These are phyloP conservation scores for Rhodotorula toruloides DNA, from an alignment of 768 basidiomycete species.

Conservation along the genomic window DNA sequence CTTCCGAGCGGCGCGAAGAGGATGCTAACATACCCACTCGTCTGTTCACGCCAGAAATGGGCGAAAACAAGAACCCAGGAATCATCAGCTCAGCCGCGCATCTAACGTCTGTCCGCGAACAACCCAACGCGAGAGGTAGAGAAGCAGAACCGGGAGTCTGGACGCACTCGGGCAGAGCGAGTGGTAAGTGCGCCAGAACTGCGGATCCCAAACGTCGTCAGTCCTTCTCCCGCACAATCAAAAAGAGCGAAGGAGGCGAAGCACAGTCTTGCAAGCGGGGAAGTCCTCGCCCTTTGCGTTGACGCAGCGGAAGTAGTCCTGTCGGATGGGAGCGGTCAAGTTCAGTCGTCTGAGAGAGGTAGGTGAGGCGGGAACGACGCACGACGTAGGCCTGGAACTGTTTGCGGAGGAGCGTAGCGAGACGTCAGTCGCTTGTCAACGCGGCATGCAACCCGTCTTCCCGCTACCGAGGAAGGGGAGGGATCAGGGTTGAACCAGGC, in stretches of 20 bases:
- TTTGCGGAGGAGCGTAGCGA: background rate
- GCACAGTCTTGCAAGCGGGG: constrained; percentile 85
- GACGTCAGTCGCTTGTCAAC: background rate
- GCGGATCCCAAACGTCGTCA: background rate
- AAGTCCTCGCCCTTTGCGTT: constrained; percentile 96
- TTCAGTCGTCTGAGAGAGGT: constrained; percentile 1
- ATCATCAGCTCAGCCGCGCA: too few relatives aligned
- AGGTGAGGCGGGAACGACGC: background rate
- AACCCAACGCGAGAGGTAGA: too few relatives aligned
- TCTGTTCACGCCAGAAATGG: too few relatives aligned
- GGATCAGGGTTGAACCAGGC: background rate
- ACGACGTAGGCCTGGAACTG: constrained; percentile 40
- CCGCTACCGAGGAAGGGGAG: too few relatives aligned
- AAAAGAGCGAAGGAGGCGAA: constrained; percentile 3
- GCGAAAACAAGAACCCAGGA: too few relatives aligned
- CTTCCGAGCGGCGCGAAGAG: too few relatives aligned
- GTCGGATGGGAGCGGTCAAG: constrained; percentile 42
- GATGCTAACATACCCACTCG: too few relatives aligned
- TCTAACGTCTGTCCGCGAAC: too few relatives aligned
- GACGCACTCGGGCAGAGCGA: constrained; percentile 94
- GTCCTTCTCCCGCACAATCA: background rate
- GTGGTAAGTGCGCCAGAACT: constrained; percentile 88
- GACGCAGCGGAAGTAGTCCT: constrained; percentile 93
- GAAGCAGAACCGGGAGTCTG: constrained; percentile 1
- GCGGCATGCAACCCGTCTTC: background rate